Base-by-base conservation (phyloP, 441 rosid species). In the Omphalea diandra region DNA sequence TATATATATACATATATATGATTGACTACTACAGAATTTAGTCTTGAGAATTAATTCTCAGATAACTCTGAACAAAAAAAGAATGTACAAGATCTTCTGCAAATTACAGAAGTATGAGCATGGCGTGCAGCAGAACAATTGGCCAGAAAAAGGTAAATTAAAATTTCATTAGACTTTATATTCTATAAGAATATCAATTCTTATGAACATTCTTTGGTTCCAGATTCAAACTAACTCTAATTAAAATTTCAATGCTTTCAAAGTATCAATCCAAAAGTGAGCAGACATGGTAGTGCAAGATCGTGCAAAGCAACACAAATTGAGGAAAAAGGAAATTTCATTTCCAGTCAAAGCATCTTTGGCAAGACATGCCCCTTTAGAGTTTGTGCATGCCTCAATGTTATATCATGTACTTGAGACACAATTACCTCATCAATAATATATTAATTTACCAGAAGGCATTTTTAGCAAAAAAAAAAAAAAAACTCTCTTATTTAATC, bases 321-420 rank as follows among this genome's bases (percentile, higher is more conserved):
- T 53, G 36, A 68, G 40, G 52, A 10, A 9, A 11, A 40, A 56
- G n/a, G 9, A 10, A 27, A 22, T 27, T 56, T 10, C 40, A 55
- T 29, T 41, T 26, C 26, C 40, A 11, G 22, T 29, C 32, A 22
- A 20, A 55, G 26, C 11, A 56, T 11, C 15, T 68, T 68, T 3
- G 22, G 20, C 43, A 41, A 2, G 29, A 29, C n/a, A 55, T n/a
- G 53, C 65, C 50, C 54, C 38, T 27, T 29, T 36, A 11, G 4
- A 38, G 31, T 54, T 71, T n/a, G n/a, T n/a, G n/a, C 55, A 53
- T 54, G 22, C 20, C 32, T 43, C 32, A 43, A 63, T 22, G 63
- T 8, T 54, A 44, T 41, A 52, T 7, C 33, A 63, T 33, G 43
- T 20, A 24, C 22, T 49, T 24, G 50, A 59, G 52, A 41, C 4